These are phyloP conservation scores for Xylariaceae sp. DNA, from an alignment of 2,329 filamentous ascomycete species.

Conservation along the genomic window DNA sequence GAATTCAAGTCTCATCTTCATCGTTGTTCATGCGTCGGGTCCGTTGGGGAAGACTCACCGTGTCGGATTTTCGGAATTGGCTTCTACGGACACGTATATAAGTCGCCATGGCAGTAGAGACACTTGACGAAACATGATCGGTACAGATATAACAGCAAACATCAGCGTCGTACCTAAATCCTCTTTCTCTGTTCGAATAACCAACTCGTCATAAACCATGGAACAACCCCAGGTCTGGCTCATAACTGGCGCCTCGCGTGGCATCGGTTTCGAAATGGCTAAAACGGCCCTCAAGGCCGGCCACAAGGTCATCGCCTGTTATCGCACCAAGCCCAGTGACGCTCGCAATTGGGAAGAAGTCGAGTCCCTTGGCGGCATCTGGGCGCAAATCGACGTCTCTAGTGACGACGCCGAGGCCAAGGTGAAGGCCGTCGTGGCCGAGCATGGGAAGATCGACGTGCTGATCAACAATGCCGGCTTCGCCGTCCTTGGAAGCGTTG, in stretches of 20 bases:
- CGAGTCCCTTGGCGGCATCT: conserved; percentile 26
- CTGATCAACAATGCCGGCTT: conserved; percentile 29
- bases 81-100: background rate
- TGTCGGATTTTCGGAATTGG: too few species aligned
- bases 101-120: background rate
- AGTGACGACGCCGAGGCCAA: conserved; percentile 22
- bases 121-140: background rate
- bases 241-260: conserved; percentile 28
- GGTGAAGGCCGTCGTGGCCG: conserved; percentile 18
- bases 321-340: conserved; percentile 21
- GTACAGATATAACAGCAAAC: background rate
- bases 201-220: conserved; percentile 10
- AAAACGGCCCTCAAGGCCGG: conserved; percentile 25
- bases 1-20: background rate
- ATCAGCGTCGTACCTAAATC: background rate
- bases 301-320: conserved; percentile 27
- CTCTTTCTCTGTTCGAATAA: background rate
- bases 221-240: conserved; percentile 27
- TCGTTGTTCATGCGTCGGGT: background rate
- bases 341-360: conserved; percentile 21
- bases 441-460: conserved; percentile 26
- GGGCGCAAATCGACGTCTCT: conserved; percentile 25
- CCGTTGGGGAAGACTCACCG: background rate
- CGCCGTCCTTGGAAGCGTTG: conserved; percentile 23
- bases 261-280: conserved; percentile 26